Evolutionary conservation across 2,329 filamentous ascomycete species (phyloP).

Genomic region (Thielaviopsis musarum): DNA sequence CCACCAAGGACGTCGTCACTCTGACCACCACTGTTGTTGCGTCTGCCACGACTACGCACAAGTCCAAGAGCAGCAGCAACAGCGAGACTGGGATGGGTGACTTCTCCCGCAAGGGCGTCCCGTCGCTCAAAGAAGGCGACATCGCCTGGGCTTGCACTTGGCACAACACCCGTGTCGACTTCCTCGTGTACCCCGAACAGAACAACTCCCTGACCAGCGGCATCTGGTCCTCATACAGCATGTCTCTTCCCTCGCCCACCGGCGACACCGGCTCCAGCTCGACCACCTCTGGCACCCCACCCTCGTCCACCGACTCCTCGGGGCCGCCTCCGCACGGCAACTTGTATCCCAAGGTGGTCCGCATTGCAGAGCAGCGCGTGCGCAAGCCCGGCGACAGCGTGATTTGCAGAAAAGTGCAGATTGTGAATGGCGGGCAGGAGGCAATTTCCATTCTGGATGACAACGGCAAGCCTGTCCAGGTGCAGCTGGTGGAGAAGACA

Average conservation of each 20-base stretch:
- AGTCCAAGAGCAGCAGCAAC: neutral
- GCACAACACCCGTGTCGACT: slow-evolving; percentile 36
- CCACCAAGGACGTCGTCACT: slow-evolving; percentile 12
- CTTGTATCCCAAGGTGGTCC: slow-evolving; percentile 34
- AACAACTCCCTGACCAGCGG: slow-evolving; percentile 24
- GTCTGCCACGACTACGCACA: slow-evolving; percentile 3
- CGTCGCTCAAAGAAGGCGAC: slow-evolving; percentile 26
- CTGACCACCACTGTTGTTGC: slow-evolving; percentile 5
- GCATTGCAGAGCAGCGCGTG: slow-evolving; percentile 36
- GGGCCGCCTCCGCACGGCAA: neutral
- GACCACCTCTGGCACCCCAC: neutral
- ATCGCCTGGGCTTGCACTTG: slow-evolving; percentile 42
- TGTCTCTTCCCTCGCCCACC: slow-evolving; percentile 10
- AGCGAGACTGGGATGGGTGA: slow-evolving; percentile 13
- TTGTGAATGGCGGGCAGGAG: slow-evolving; percentile 23
- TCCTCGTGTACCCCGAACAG: slow-evolving; percentile 39
- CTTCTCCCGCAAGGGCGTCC: slow-evolving; percentile 23
- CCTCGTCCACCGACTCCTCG: neutral
- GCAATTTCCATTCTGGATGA: slow-evolving; percentile 21
- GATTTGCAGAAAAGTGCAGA: slow-evolving; percentile 30
- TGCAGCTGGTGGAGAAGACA: slow-evolving; percentile 27
- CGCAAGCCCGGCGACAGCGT: slow-evolving; percentile 17
- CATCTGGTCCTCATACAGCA: slow-evolving; percentile 8
- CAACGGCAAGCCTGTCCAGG: slow-evolving; percentile 24
- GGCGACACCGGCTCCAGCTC: neutral